Percentiles rank a stretch among this genome's conserved stretches.
These are phyloP conservation scores for Neonectria ditissima DNA, from an alignment of 2,329 filamentous ascomycete genomes.

Conservation along the genomic window DNA sequence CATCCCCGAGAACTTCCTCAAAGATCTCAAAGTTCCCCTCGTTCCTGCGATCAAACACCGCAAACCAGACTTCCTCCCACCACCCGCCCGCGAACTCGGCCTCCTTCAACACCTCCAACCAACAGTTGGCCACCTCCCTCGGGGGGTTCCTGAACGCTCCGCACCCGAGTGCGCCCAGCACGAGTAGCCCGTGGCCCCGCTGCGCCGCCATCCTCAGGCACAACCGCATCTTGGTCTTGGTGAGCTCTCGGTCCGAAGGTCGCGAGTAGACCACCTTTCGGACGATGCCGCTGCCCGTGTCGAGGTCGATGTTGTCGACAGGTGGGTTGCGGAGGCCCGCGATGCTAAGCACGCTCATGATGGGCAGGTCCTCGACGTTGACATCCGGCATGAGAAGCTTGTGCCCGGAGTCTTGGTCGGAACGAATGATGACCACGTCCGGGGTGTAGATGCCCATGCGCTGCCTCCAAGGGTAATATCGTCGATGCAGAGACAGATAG, in stretches of 20 bases:
- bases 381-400: slow-evolving; percentile 55
- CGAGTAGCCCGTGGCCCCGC: slow-evolving; percentile 67
- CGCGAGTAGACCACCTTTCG: slow-evolving; percentile 55
- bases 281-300: slow-evolving; percentile 36
- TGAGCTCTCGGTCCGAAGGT: slow-evolving; percentile 61
- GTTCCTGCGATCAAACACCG: slow-evolving; percentile 62
- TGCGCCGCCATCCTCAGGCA: slow-evolving; percentile 69
- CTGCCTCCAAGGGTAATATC: slow-evolving; percentile 65
- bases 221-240: slow-evolving; percentile 72
- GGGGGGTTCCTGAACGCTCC: slow-evolving; percentile 74
- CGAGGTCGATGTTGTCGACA: slow-evolving; percentile 31
- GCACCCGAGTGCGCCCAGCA: slow-evolving; percentile 77
- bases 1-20: slow-evolving; percentile 54
- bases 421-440: slow-evolving; percentile 68
- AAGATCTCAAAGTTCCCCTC: slow-evolving; percentile 66
- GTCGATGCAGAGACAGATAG: slow-evolving; percentile 57
- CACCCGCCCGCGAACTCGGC: slow-evolving; percentile 72
- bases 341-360: slow-evolving; percentile 70
- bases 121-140: slow-evolving; percentile 71
- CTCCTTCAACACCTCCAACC: slow-evolving; percentile 70
- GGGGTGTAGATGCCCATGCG: slow-evolving; percentile 69
- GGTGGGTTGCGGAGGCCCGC: slow-evolving; percentile 64
- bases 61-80: slow-evolving; percentile 74
- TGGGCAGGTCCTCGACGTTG: slow-evolving; percentile 54
- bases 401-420: slow-evolving; percentile 59